Percentiles rank a stretch among this genome's conserved stretches.
Conservation (phyloP, 352 stramenopile species). For the Achlya hypogyna region DNA sequence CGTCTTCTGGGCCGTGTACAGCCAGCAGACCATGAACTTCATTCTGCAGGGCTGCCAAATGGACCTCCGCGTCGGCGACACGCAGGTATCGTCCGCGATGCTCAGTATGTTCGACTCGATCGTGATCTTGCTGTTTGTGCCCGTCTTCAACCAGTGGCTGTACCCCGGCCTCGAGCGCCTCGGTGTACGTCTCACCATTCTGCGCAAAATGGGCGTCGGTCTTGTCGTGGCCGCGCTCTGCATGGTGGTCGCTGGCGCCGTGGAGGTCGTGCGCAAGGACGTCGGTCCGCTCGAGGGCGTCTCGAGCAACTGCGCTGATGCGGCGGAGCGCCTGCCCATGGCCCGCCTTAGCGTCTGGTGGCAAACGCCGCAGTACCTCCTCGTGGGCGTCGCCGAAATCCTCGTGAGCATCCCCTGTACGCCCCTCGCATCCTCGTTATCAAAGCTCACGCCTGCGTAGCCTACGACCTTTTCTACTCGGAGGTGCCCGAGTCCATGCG, state of each 20-base stretch:
- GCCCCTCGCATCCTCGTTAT: slow-evolving; percentile 15
- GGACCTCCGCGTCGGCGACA: slow-evolving; percentile 61
- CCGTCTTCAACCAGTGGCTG: slow-evolving; percentile 75
- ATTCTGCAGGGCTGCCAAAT: slow-evolving; percentile 86
- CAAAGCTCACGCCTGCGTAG: slow-evolving; percentile 20
- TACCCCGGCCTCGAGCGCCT: slow-evolving; percentile 63
- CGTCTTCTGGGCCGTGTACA: slow-evolving; percentile 81
- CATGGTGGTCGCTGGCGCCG: slow-evolving; percentile 58
- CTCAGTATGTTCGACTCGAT: slow-evolving; percentile 81
- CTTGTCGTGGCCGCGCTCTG: slow-evolving; percentile 70
- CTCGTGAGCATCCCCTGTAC: slow-evolving; percentile 83
- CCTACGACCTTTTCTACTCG: slow-evolving; percentile 89
- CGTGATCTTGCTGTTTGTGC: slow-evolving; percentile 86
- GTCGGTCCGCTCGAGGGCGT: slow-evolving; percentile 36
- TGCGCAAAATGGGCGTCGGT: slow-evolving; percentile 83
- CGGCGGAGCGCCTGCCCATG: slow-evolving; percentile 55
- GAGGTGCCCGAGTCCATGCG: slow-evolving; percentile 87
- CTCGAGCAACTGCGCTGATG: slow-evolving; percentile 67
- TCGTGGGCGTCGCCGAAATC: slow-evolving; percentile 85
- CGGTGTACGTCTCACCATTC: slow-evolving; percentile 60
- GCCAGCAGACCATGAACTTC: slow-evolving; percentile 78
- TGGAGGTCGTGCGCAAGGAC: slow-evolving; percentile 67
- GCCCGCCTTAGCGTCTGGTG: slow-evolving; percentile 81
- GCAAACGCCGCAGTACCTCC: slow-evolving; percentile 86
- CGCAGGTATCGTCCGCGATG: slow-evolving; percentile 77